phyloP scores from a whole-genome alignment of 2,329 filamentous ascomycete genomes.

The Fusarium sp. region DNA sequence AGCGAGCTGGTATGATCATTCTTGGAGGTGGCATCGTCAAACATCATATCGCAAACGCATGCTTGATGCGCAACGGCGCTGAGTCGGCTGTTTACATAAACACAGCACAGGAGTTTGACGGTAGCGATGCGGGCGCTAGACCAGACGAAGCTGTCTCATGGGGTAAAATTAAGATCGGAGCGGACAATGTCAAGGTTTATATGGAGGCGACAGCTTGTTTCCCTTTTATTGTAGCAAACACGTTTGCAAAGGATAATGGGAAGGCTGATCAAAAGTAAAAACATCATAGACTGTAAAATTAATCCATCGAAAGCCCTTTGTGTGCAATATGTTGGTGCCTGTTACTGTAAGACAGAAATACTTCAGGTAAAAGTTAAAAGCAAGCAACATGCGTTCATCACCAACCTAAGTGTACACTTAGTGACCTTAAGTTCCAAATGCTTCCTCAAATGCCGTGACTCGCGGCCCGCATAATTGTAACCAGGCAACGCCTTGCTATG shows the following conservation, averaged over 20 bases:
- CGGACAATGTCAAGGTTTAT: constrained; percentile 86
- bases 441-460: background rate
- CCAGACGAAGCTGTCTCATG: constrained; percentile 98
- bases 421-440: background rate
- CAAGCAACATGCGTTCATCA: background rate
- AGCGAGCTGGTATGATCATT: constrained; percentile 93
- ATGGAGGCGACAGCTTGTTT: constrained; percentile 74
- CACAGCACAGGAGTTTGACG: constrained; percentile 96
- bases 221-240: constrained; percentile 74
- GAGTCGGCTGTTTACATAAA: constrained; percentile 98
- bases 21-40: constrained; percentile 95
- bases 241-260: constrained; percentile 68
- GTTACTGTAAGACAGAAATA: background rate
- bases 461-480: background rate
- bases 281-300: constrained; percentile 1
- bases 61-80: constrained; percentile 96
- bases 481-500: too few species aligned
- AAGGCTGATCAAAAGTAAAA: constrained; percentile 24
- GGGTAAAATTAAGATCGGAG: constrained; percentile 95
- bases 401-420: background rate
- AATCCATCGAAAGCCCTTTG: background rate
- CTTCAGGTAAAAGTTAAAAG: background rate
- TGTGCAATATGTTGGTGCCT: background rate
- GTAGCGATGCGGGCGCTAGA: constrained; percentile 92
- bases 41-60: constrained; percentile 98